A percentile compares a stretch with the other conserved stretches of the same genome.
Conservation (phyloP, 192 early-diverging fungal genomes). For the Mortierella antarctica region DNA sequence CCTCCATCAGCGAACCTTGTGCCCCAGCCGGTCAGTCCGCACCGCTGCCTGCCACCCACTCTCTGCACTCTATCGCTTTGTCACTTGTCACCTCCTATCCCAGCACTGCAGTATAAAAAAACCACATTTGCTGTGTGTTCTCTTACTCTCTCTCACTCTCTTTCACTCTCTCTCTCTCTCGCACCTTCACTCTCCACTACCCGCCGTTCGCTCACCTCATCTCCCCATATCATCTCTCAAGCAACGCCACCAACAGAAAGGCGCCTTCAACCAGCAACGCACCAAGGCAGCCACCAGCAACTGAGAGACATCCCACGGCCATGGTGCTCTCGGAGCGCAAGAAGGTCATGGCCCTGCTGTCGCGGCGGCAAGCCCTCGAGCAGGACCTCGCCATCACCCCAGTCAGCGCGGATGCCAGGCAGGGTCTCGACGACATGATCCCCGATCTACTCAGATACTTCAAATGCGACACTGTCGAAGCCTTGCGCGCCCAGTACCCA, state of each 20-base stretch:
- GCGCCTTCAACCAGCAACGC: not conserved
- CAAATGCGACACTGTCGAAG: not conserved
- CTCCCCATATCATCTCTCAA: not conserved
- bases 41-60: no score
- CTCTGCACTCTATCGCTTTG: no score
- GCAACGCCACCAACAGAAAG: not conserved
- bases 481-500: slow-evolving; percentile 5
- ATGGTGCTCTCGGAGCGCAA: slow-evolving; percentile 38
- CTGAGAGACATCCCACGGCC: not conserved
- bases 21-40: no score
- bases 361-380: slow-evolving; percentile 21
- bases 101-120: no score
- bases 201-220: not conserved
- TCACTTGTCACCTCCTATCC: no score
- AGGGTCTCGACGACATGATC: slow-evolving; percentile 1
- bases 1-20: no score
- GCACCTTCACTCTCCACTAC: not conserved
- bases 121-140: not conserved
- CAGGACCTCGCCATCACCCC: not conserved
- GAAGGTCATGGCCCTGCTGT: slow-evolving; percentile 21
- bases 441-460: slow-evolving; percentile 18
- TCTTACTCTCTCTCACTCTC: not conserved
- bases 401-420: not conserved
- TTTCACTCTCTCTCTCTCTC: not conserved
- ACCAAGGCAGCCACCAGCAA: not conserved